These are phyloP conservation scores for Fusarium drepaniforme DNA, from an alignment of 2,329 filamentous ascomycete species.

Conservation along the genomic window DNA sequence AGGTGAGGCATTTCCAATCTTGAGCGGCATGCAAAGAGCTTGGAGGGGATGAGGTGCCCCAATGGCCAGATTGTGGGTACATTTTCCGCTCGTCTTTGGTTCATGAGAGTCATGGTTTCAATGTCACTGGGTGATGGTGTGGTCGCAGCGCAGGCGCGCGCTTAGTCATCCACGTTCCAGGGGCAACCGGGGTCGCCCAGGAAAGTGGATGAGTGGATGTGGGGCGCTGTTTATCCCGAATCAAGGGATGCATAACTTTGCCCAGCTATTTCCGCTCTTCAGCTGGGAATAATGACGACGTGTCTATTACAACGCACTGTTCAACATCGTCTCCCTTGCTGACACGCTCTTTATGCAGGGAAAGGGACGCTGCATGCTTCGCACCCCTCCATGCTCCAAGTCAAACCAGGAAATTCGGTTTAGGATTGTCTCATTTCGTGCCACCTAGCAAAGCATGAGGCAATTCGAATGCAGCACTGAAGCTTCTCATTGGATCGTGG, in stretches of 20 bases:
- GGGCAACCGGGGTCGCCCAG: not conserved
- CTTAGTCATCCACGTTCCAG: constrained; percentile 39
- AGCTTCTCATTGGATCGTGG: not conserved
- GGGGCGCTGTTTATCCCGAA: not conserved
- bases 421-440: not conserved
- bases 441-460: not conserved
- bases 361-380: not conserved
- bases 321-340: not conserved
- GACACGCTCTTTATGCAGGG: not conserved
- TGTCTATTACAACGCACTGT: not conserved
- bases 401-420: not conserved
- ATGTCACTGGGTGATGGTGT: constrained; percentile 39
- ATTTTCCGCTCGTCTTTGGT: constrained; percentile 34
- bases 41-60: constrained; percentile 35
- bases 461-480: not conserved
- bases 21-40: constrained; percentile 28
- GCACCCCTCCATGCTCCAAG: not conserved
- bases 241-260: not conserved
- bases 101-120: constrained; percentile 39
- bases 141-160: constrained; percentile 32
- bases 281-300: not conserved
- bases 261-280: not conserved
- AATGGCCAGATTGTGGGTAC: constrained; percentile 46
- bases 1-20: constrained; percentile 24
- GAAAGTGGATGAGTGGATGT: not conserved